A percentile compares a stretch with the other conserved stretches of the same genome.
Conservation (phyloP, 2,329 filamentous ascomycete genomes). For the Zymoseptoria passerinii region DNA sequence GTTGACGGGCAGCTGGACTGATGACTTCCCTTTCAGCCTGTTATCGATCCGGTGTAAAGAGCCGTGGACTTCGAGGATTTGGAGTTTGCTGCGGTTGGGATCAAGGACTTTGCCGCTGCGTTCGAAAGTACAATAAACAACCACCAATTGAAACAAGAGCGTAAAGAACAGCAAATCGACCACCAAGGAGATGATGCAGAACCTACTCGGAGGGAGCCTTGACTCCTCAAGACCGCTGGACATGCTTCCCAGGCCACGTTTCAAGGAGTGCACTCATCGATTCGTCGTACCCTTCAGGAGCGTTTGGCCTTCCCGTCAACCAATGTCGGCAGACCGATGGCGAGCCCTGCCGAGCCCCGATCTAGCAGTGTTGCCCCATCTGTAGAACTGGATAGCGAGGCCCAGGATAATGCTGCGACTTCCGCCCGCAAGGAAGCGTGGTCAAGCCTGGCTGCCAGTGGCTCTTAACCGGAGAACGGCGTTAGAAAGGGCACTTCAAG, state of each 20-base stretch:
- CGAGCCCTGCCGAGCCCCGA: slow-evolving; percentile 11
- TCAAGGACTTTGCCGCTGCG: slow-evolving; percentile 7
- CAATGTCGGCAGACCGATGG: slow-evolving; percentile 14
- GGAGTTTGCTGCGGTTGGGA: background rate
- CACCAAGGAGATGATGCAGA: slow-evolving; percentile 11
- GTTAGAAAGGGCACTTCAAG: slow-evolving; percentile 1
- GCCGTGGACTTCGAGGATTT: background rate
- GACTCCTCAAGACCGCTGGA: slow-evolving; percentile 6
- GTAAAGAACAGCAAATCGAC: slow-evolving; percentile 13
- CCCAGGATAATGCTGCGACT: slow-evolving; percentile 6
- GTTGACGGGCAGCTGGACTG: background rate
- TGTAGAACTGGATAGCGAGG: slow-evolving; percentile 13
- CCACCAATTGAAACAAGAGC: slow-evolving; percentile 13
- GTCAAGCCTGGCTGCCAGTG: slow-evolving; percentile 10
- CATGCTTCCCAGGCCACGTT: slow-evolving; percentile 15
- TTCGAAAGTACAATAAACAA: slow-evolving; percentile 12
- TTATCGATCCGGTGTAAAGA: background rate
- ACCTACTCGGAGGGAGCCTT: slow-evolving; percentile 3
- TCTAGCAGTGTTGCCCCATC: slow-evolving; percentile 12
- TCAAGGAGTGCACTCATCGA: slow-evolving; percentile 4
- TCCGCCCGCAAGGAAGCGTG: slow-evolving; percentile 12
- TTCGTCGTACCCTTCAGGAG: background rate
- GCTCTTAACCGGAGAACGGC: slow-evolving; percentile 1
- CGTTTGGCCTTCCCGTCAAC: slow-evolving; percentile 16
- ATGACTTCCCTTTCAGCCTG: background rate